phyloP scores from a whole-genome alignment of 495 filamentous ascomycete species.

The Friedmanniomyces endolithicus region DNA sequence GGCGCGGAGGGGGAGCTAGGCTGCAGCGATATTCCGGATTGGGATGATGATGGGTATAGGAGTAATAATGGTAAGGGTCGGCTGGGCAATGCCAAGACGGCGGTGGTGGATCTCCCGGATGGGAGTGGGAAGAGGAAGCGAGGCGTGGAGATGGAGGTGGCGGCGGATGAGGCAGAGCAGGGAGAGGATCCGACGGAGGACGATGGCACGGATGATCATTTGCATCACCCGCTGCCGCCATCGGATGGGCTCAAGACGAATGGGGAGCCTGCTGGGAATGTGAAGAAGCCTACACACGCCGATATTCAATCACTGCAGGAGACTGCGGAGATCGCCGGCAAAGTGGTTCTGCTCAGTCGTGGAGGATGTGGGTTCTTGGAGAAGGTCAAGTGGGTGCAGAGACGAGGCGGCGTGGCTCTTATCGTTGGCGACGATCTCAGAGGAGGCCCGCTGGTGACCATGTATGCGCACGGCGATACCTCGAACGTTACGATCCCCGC shows the following conservation, averaged over 20 bases:
- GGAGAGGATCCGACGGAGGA: slow-evolving; percentile 25
- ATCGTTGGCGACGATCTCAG: slow-evolving; percentile 90
- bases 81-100: neutral
- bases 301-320: slow-evolving; percentile 94
- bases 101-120: neutral
- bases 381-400: slow-evolving; percentile 92
- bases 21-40: slow-evolving; percentile 92
- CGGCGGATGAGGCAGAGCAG: slow-evolving; percentile 3
- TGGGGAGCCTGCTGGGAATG: slow-evolving; percentile 23
- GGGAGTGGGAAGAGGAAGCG: slow-evolving; percentile 6
- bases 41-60: slow-evolving; percentile 47
- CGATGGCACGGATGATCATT: slow-evolving; percentile 87
- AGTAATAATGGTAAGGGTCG: slow-evolving; percentile 10
- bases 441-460: slow-evolving; percentile 76
- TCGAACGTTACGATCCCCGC: slow-evolving; percentile 90
- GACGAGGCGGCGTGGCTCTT: slow-evolving; percentile 73
- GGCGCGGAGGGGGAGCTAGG: slow-evolving; percentile 76
- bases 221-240: slow-evolving; percentile 54
- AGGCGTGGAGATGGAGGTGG: slow-evolving; percentile 3
- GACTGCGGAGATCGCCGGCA: slow-evolving; percentile 84
- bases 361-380: slow-evolving; percentile 95
- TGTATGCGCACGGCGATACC: slow-evolving; percentile 92
- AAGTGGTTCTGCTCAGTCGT: slow-evolving; percentile 76
- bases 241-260: slow-evolving; percentile 35
- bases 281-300: slow-evolving; percentile 49